These are phyloP conservation scores for Acanthochlamys bracteata DNA, from an alignment of 106 monocot species.

Conservation along the genomic window DNA sequence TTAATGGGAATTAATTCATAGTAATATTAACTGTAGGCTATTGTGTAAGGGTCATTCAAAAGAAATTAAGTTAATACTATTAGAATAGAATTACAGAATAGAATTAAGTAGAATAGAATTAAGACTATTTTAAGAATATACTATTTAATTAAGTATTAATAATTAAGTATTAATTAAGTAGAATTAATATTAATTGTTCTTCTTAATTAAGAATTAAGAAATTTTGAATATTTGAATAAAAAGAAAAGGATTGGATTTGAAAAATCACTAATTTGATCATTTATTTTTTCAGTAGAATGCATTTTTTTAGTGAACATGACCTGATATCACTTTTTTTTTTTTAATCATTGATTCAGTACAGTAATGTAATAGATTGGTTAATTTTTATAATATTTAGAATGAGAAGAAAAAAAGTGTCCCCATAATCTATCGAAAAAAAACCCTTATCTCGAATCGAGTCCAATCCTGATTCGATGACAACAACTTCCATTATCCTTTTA, in stretches of 20 bases:
- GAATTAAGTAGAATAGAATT: too few species aligned
- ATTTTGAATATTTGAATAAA: too few species aligned
- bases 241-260: neutral
- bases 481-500: constrained; percentile 7
- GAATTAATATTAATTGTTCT: too few species aligned
- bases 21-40: too few species aligned
- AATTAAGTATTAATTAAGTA: too few species aligned
- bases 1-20: too few species aligned
- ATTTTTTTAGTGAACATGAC: neutral
- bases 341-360: neutral
- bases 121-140: too few species aligned
- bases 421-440: constrained; percentile 1
- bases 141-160: too few species aligned
- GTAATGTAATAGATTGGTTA: neutral
- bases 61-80: too few species aligned
- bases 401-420: neutral
- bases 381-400: neutral
- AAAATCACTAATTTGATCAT: neutral
- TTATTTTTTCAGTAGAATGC: neutral
- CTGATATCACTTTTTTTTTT: neutral
- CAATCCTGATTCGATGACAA: neutral
- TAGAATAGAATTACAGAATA: too few species aligned
- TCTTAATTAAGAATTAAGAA: neutral
- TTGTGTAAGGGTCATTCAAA: too few species aligned
- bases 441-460: neutral